Conservation (phyloP, 192 early-diverging fungal genomes). For the Umbelopsis vinacea region DNA sequence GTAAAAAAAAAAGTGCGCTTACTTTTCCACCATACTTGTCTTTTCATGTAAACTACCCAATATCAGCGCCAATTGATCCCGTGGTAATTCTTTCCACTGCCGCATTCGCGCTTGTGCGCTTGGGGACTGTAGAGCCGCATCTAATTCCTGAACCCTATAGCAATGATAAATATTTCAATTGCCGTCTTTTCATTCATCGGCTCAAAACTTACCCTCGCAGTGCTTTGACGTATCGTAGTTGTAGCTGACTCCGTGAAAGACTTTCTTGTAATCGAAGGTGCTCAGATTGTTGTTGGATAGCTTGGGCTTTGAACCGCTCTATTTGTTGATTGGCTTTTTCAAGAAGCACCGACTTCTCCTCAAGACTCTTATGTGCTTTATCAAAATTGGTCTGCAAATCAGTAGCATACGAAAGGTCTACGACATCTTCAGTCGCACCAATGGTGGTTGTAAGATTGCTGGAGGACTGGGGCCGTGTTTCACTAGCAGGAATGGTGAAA, state of each 20-base stretch:
- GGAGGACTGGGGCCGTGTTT: neutral
- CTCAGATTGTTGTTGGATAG: neutral
- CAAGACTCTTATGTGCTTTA: neutral
- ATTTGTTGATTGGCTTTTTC: neutral
- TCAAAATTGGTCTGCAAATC: conserved; percentile 14
- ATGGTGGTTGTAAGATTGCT: neutral
- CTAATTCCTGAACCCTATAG: neutral
- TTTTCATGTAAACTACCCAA: conserved; percentile 7
- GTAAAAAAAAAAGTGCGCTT: too few species aligned
- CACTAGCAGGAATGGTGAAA: conserved; percentile 7
- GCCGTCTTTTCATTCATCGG: neutral
- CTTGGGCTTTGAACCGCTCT: neutral
- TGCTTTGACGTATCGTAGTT: neutral
- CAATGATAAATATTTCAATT: neutral
- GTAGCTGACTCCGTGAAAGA: neutral
- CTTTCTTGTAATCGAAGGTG: neutral
- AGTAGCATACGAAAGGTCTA: conserved; percentile 10
- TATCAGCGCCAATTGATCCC: conserved; percentile 2
- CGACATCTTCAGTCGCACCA: neutral
- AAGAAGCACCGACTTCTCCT: neutral
- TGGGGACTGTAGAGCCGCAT: neutral
- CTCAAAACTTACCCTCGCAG: neutral
- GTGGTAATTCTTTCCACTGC: conserved; percentile 16
- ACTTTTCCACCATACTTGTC: neutral
- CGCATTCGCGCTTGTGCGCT: conserved; percentile 17